Conservation (phyloP, 2,329 filamentous ascomycete genomes). For the Paracorniculantispora psalliotae region DNA sequence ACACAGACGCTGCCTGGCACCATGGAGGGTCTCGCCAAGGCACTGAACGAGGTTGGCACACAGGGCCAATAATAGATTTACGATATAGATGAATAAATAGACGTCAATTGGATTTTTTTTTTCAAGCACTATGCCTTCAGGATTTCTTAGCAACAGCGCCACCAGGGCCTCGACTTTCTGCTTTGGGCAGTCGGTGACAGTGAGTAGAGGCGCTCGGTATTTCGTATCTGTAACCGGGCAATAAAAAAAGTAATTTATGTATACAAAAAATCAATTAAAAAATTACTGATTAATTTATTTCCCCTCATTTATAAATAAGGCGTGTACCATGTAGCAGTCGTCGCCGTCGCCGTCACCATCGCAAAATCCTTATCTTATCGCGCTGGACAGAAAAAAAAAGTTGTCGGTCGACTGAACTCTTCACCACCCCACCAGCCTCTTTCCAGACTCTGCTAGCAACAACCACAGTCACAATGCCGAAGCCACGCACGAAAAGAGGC, state of each 20-base stretch:
- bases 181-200: too few species aligned
- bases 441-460: slow-evolving; percentile 5
- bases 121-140: too few species aligned
- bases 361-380: slow-evolving; percentile 16
- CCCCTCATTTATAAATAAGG: too few species aligned
- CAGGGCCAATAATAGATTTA: not conserved
- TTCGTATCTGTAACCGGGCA: too few species aligned
- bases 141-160: too few species aligned
- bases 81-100: not conserved
- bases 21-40: slow-evolving; percentile 48
- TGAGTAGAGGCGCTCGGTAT: too few species aligned
- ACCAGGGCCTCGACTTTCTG: too few species aligned
- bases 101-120: not conserved
- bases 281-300: too few species aligned
- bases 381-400: slow-evolving; percentile 7
- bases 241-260: too few species aligned
- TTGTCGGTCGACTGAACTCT: not conserved
- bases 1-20: slow-evolving; percentile 49
- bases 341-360: too few species aligned
- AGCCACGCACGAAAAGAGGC: slow-evolving; percentile 39
- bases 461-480: slow-evolving; percentile 32
- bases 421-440: slow-evolving; percentile 1
- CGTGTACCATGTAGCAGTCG: too few species aligned
- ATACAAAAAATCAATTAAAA: too few species aligned
- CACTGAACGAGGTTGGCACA: slow-evolving; percentile 44